Conservation (phyloP, 352 stramenopile species). For the Globisporangium cystogenes region DNA sequence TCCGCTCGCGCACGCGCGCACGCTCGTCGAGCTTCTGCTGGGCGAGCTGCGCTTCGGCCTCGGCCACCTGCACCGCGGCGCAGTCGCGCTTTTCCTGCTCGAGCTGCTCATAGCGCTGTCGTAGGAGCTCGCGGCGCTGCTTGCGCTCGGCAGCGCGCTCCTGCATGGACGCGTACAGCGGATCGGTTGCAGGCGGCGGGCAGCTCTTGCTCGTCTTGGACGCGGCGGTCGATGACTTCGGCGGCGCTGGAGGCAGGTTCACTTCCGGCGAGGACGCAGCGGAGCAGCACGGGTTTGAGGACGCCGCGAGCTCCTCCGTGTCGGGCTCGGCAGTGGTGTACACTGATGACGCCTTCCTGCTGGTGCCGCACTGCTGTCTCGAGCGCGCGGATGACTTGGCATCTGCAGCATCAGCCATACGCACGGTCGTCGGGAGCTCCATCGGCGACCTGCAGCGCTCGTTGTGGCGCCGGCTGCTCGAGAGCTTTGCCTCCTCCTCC, state of each 20-base stretch:
- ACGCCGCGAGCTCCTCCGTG: background rate
- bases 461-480: background rate
- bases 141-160: slow-evolving; percentile 50
- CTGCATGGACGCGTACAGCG: slow-evolving; percentile 50
- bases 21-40: slow-evolving; percentile 37
- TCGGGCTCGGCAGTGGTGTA: background rate
- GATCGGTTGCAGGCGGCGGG: slow-evolving; percentile 16
- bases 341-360: background rate
- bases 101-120: slow-evolving; percentile 40
- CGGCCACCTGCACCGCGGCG: slow-evolving; percentile 29
- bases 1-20: slow-evolving; percentile 30
- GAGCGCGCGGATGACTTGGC: background rate
- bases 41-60: slow-evolving; percentile 30
- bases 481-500: background rate
- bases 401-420: background rate
- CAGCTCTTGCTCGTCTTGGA: background rate
- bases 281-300: background rate
- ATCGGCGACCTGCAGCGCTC: background rate
- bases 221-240: background rate
- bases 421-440: background rate
- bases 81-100: slow-evolving; percentile 42
- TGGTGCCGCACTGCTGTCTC: background rate
- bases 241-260: background rate
- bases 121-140: slow-evolving; percentile 41
- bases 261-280: background rate